These are phyloP conservation scores for Apostasia ramifera DNA, from an alignment of 106 monocot species.

Conservation along the genomic window DNA sequence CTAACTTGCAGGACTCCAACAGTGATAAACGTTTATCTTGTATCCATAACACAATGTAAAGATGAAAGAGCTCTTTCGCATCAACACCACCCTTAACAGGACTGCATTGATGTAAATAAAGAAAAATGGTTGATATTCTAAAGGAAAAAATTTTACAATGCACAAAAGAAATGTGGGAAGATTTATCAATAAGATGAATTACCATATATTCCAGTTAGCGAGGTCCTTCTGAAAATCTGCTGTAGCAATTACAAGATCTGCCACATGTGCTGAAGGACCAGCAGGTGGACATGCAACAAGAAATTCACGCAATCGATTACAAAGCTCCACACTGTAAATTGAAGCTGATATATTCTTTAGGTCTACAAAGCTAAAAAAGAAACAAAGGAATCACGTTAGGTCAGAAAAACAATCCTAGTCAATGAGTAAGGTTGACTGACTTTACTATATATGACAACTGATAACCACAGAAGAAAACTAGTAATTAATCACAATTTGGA, in stretches of 20 bases:
- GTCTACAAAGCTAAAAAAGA: conserved; percentile 63
- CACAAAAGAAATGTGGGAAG: background rate
- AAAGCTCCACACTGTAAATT: conserved; percentile 83
- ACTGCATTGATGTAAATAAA: conserved; percentile 29
- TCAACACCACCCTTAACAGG: conserved; percentile 85
- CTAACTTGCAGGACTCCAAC: conserved; percentile 87
- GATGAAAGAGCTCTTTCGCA: conserved; percentile 95
- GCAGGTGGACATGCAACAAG: conserved; percentile 88
- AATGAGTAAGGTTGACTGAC: too few relatives aligned
- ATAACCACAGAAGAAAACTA: too few relatives aligned
- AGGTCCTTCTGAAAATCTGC: conserved; percentile 95
- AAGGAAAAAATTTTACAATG: background rate
- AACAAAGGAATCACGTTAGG: background rate
- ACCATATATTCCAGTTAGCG: conserved; percentile 85
- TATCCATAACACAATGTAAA: conserved; percentile 93
- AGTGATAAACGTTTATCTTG: conserved; percentile 82
- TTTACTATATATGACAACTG: too few relatives aligned
- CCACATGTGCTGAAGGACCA: conserved; percentile 76
- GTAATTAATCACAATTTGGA: too few relatives aligned
- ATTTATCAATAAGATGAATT: conserved; percentile 8
- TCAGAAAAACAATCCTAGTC: background rate
- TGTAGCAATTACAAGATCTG: conserved; percentile 87
- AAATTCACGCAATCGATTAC: conserved; percentile 76
- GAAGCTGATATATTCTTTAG: conserved; percentile 79
- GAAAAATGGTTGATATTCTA: background rate